Evolutionary conservation across 1,284 basidiomycete species (phyloP).

Genomic region (Trichosporon sp.): DNA sequence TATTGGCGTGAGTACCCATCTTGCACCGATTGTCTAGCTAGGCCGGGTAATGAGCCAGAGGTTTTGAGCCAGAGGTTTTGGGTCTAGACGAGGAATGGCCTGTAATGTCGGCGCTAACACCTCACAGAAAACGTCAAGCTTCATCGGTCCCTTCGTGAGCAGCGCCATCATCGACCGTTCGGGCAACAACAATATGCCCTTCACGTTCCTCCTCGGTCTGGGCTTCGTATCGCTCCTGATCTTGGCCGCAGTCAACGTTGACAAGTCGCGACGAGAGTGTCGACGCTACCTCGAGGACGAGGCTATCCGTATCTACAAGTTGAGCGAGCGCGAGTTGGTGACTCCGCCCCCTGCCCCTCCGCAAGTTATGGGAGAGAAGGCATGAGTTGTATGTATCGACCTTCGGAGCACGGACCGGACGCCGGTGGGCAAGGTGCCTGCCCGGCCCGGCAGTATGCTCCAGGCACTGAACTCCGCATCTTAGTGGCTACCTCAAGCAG

Average conservation of each 20-base stretch:
- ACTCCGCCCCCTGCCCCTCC: background rate
- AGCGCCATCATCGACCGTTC: conserved; percentile 23
- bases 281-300: conserved; percentile 39
- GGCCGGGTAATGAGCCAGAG: too few relatives aligned
- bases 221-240: conserved; percentile 13
- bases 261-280: conserved; percentile 20
- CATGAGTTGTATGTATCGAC: background rate
- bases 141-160: conserved; percentile 24
- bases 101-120: conserved; percentile 61
- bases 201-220: conserved; percentile 25
- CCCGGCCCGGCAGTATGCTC: too few relatives aligned
- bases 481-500: too few relatives aligned
- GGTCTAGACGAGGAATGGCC: too few relatives aligned
- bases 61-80: too few relatives aligned
- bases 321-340: conserved; percentile 3
- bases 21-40: too few relatives aligned
- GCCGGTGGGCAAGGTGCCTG: too few relatives aligned
- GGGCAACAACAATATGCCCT: conserved; percentile 22
- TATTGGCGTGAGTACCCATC: conserved; percentile 54
- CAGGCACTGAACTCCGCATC: too few relatives aligned
- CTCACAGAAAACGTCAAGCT: conserved; percentile 27
- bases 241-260: conserved; percentile 18
- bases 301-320: conserved; percentile 31
- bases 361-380: background rate
- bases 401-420: too few relatives aligned